Evolutionary conservation across 2,329 filamentous ascomycete species (phyloP), one percentile per base, ranked within the genome.

Genomic region (Pseudogymnoascus destructans): DNA sequence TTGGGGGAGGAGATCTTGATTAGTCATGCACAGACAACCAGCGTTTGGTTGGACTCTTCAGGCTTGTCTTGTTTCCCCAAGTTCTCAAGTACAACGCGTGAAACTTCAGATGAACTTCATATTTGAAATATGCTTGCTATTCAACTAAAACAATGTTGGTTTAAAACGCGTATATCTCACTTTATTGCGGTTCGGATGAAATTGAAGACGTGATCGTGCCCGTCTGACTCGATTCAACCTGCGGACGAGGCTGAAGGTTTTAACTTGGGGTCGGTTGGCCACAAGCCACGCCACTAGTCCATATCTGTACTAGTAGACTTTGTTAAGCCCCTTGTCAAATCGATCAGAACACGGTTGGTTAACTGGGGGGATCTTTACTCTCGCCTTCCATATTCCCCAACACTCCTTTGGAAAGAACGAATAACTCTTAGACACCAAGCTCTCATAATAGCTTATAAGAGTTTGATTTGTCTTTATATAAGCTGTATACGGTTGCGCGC

Each of bases 301-400:
- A 35, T 11, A 5, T 55, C 2, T 55, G 27, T 21, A 55, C 30
- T 55, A 55, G 52, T 55, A 15, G 23, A 2, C 27, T 15, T 21
- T 36, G 33, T 33, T 55, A 21, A 55, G 52, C 27, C 52, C 52
- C 52, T 33, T 55, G 52, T 55, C 52, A 55, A 55, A 35, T 55
- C 52, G 52, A 55, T 55, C 52, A 55, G 52, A 55, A 55, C 52
- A 55, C 52, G 52, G 52, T 55, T 55, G 52, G 33, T 33, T 21
- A 55, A 55, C 52, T 35, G 52, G 33, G 27, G 30, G 33, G 21
- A 55, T 21, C 30, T 55, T 32, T 55, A 33, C 52, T 55, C 35
- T 55, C 52, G 52, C 33, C 33, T 55, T 55, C 33, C 17, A 55
- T 36, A 36, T 33, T 27, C 30, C 27, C 52, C 52, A 36, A 55